phyloP scores from a whole-genome alignment of 2,329 filamentous ascomycete genomes.

The Sclerotinia glacialis region DNA sequence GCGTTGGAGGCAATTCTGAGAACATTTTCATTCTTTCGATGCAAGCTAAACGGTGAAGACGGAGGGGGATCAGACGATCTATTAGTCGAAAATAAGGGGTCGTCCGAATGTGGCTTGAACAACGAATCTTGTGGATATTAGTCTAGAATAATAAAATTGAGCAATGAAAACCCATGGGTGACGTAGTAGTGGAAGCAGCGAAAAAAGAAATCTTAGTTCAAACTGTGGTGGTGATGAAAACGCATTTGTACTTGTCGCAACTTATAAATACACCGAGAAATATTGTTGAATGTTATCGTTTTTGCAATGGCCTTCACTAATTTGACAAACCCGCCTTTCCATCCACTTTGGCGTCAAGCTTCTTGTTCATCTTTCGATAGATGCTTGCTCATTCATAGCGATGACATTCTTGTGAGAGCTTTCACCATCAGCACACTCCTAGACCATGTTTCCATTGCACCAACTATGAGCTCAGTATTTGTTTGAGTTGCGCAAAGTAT shows the following conservation, averaged over 20 bases:
- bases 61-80: background rate
- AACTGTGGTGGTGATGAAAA: too few species aligned
- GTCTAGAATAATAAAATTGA: background rate
- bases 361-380: background rate
- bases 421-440: background rate
- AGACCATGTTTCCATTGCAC: background rate
- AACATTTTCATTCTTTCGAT: background rate
- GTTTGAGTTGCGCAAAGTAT: background rate
- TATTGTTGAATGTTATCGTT: background rate
- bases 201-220: too few species aligned
- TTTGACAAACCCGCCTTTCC: rapidly evolving
- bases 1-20: background rate
- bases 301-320: background rate
- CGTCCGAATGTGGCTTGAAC: background rate
- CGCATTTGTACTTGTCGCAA: background rate
- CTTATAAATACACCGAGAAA: background rate
- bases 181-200: background rate
- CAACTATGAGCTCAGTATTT: background rate
- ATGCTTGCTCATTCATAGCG: background rate
- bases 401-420: background rate
- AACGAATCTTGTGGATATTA: background rate
- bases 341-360: background rate
- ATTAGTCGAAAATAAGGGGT: background rate
- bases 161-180: background rate
- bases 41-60: background rate